Evolutionary conservation across 495 filamentous ascomycete species (phyloP), one percentile per base, ranked within the genome.

Genomic region (Umbilicaria muhlenbergii): DNA sequence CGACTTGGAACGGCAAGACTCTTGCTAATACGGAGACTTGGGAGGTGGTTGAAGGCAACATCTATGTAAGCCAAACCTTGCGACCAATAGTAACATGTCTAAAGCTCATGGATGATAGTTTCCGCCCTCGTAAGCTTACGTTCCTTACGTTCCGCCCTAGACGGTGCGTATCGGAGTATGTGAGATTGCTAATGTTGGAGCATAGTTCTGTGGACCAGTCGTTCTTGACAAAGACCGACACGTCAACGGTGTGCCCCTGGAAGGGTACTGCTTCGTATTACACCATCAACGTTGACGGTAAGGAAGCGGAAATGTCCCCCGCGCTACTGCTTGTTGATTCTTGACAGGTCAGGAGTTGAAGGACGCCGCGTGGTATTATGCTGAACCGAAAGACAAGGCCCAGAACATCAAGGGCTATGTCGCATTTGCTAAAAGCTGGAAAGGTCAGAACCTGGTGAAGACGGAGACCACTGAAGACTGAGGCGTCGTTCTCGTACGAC

Each of bases 231-330:
- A 60, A 64, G 39, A 64, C 71, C 10, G 56, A 71, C 16, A 66
- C 63, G 11, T 62, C 58, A 21, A 81, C 76, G 0, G 46, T 61
- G 38, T 86, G 81, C 54, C 63, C 67, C 1, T 83, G 79, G 79
- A 86, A 86, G 50, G 81, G 81, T n/a, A 58, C 67, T 32, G 75
- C 78, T 1, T 70, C 65, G 8, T 86, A 83, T 53, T 84, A 83
- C 56, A 74, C 66, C 12, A 59, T 86, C 43, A 66, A 66, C 13
- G 64, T 71, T 19, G 69, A 73, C 46, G 75, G 75, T 75, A 48
- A 24, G 61, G n/a, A 10, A 32, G n/a, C 31, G 7, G 8, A 10
- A 5, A 5, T 7, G 0, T 32, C 8, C 12, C 31, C 6, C 8
- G 8, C 0, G 14, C 18, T 11, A n/a, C 24, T 28, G 7, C 19